A percentile compares a stretch with the other conserved stretches of the same genome.
These are phyloP conservation scores for Xylaria sp. DNA, from an alignment of 2,329 filamentous ascomycete species.

Conservation along the genomic window DNA sequence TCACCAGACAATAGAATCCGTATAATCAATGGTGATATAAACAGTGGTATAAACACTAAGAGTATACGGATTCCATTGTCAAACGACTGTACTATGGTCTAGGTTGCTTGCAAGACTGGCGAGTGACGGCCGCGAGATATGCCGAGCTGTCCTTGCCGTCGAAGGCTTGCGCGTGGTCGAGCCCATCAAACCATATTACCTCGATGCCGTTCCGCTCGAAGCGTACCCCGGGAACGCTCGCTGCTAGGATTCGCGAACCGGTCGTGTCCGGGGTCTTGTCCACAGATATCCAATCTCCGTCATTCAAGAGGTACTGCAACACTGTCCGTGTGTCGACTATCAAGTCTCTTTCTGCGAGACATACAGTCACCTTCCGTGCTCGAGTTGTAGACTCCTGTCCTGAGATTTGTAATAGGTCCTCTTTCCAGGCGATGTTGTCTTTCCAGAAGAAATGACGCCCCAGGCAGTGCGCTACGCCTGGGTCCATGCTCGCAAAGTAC, in stretches of 20 bases:
- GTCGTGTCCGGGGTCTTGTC: slow-evolving; percentile 33
- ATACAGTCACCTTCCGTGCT: slow-evolving; percentile 56
- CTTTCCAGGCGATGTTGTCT: slow-evolving; percentile 73
- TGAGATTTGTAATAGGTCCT: slow-evolving; percentile 56
- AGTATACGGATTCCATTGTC: too few species aligned
- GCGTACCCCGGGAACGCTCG: slow-evolving; percentile 22
- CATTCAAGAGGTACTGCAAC: slow-evolving; percentile 58
- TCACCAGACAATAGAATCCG: too few species aligned
- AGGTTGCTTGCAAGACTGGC: slow-evolving; percentile 37
- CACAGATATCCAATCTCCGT: slow-evolving; percentile 39
- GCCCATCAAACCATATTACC: slow-evolving; percentile 63
- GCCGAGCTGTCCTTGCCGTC: slow-evolving; percentile 42
- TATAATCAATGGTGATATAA: too few species aligned
- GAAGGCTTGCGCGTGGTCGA: slow-evolving; percentile 71
- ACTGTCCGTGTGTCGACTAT: slow-evolving; percentile 68
- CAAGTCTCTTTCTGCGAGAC: slow-evolving; percentile 64
- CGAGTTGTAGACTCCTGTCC: slow-evolving; percentile 14
- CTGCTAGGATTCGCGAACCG: slow-evolving; percentile 34
- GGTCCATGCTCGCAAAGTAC: slow-evolving; percentile 73
- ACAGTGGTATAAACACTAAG: too few species aligned
- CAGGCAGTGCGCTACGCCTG: slow-evolving; percentile 68
- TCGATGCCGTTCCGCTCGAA: slow-evolving; percentile 52
- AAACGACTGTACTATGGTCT: too few species aligned
- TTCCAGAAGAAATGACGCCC: slow-evolving; percentile 74
- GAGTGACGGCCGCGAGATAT: slow-evolving; percentile 39